Base-by-base conservation (phyloP, 768 basidiomycete species). In the Coprinopsis marcescibilis region DNA sequence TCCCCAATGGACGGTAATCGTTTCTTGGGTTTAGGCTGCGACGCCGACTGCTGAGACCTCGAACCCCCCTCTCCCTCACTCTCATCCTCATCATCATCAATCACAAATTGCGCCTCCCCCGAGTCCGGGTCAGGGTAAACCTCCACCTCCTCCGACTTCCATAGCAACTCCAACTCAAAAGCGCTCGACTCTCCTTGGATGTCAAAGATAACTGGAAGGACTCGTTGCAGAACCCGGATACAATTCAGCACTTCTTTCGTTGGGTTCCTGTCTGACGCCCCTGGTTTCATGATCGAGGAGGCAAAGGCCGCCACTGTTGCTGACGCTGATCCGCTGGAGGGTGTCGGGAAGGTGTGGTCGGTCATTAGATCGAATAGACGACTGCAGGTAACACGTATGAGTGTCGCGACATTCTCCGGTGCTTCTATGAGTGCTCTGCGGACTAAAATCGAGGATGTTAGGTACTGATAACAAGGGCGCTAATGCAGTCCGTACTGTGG, bases 191-290 rank as follows among this genome's bases (percentile, higher is more conserved):
- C 88, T 24, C 79, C 79, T 50, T 87, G 83, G 26, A 80, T 69
- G 56, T 86, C 88, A 56, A 94, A 93, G 34, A 97, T 66, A n/a
- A 94, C 82, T 2, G 94, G 94, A 13, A 98, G 69, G 15, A 97
- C 76, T 40, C 96, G 79, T 49, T 90, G 85, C 15, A 99, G 76
- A 6, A 97, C 79, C 23, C 95, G 78, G n/a, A 97, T 60, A 59
- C 92, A 93, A 58, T 96, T 98, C 36, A 99, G 72, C 3, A 84
- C 89, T 61, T 97, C 86, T 54, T 85, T 90, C 2, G 86, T 85
- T 23, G 91, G 70, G 55, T 81, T 89, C 52, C 77, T 73, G 50
- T 79, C 81, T 4, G 70, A 51, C 5, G 70, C 68, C 21, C 72
- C 69, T 14, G 70, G 60, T 54, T 81, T 85, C 53, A 89, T 84